Evolutionary conservation across 2,329 filamentous ascomycete genomes (phyloP), one percentile per base, ranked within the genome.

Genomic region (Pyricularia pennisetigena): DNA sequence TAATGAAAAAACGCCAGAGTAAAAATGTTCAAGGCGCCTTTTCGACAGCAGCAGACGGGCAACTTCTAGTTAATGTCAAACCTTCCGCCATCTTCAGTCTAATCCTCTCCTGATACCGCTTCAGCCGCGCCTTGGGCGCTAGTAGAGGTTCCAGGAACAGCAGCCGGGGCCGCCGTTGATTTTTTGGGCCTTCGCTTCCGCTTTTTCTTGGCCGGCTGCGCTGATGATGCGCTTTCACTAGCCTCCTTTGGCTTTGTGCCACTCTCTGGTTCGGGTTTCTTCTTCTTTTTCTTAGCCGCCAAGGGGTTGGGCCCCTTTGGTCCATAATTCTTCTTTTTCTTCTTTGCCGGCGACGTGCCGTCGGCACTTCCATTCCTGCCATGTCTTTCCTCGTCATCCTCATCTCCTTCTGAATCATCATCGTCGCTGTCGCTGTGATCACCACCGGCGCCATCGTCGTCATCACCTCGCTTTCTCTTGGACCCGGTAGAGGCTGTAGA

Each of bases 381-480:
- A 10, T 26, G 24, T 59, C 29, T 12, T 2, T 14, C 23, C 26
- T 26, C 32, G 57, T 75, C 75, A 14, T 75, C 76, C 12, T 29
- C 59, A 4, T 78, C 77, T 7, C 77, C 78, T 2, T 78, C 77
- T 6, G 78, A 75, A 5, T 78, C 78, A 26, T 70, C 70, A 35
- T 67, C 67, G 73, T 83, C 75, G 79, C 83, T 76, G 80, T 78
- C 74, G 72, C 82, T 75, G 12, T 71, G 72, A 2, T 71, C 72
- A 69, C 71, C 73, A 3, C 74, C 75, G 4, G 75, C 75, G 20
- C 76, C 77, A 2, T 78, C 78, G 4, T 78, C 77, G 2, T 79
- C 79, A 4, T 79, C 77, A 2, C 76, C 3, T 69, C 85, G 79
- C 78, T 82, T 89, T 75, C 79, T 82, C 80, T 82, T 87, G 64